phyloP scores from a whole-genome alignment of 1,139 yeast genomes.

The Kodamaea ohmeri region DNA sequence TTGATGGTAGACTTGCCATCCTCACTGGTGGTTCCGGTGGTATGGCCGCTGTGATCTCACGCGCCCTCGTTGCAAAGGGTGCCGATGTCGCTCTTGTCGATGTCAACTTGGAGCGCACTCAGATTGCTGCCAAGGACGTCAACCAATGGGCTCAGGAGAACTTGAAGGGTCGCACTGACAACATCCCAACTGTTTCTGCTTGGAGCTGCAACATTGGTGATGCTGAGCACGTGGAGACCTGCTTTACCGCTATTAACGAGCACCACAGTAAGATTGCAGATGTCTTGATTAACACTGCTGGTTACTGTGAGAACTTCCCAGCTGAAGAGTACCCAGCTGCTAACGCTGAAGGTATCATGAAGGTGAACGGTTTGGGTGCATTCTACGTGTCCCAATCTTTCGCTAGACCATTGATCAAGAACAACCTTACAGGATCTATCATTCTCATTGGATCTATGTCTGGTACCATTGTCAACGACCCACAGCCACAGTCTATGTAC shows the following conservation, averaged over 20 bases:
- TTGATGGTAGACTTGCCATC: slow-evolving; percentile 70
- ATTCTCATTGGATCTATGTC: slow-evolving; percentile 50
- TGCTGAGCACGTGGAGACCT: slow-evolving; percentile 55
- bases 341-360: slow-evolving; percentile 65
- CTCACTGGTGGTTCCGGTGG: slow-evolving; percentile 88
- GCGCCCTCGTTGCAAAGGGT: slow-evolving; percentile 64
- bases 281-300: slow-evolving; percentile 73
- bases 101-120: slow-evolving; percentile 58
- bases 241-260: slow-evolving; percentile 48
- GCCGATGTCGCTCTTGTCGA: slow-evolving; percentile 77
- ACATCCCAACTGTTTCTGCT: slow-evolving; percentile 53
- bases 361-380: slow-evolving; percentile 75
- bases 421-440: slow-evolving; percentile 50
- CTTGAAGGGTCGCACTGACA: slow-evolving; percentile 38
- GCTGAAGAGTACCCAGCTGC: slow-evolving; percentile 75
- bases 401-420: slow-evolving; percentile 64
- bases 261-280: slow-evolving; percentile 63
- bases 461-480: slow-evolving; percentile 50
- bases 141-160: slow-evolving; percentile 52
- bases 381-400: slow-evolving; percentile 60
- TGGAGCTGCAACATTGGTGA: slow-evolving; percentile 80
- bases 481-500: slow-evolving; percentile 51
- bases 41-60: slow-evolving; percentile 62
- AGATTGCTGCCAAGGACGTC: slow-evolving; percentile 59
- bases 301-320: slow-evolving; percentile 77